A percentile compares a stretch with the other conserved stretches of the same genome.
phyloP scores from a whole-genome alignment of 148 eudicot species.

The Rhododendron molle region DNA sequence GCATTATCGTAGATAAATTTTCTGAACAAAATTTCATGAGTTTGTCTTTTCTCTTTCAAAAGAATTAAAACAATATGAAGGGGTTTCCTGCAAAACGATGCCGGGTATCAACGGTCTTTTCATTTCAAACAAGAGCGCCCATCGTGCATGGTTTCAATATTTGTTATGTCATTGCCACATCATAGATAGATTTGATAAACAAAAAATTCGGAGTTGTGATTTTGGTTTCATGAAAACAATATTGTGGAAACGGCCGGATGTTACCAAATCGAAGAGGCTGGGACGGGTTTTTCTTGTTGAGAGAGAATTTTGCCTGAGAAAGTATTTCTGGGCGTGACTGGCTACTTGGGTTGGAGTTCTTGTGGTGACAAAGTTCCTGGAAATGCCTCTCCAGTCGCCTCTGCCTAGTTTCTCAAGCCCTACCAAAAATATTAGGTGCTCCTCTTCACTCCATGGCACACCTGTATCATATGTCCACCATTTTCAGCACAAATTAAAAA shows the following conservation, averaged over 20 bases:
- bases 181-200: not conserved
- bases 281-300: not conserved
- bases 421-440: not conserved
- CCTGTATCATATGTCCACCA: not conserved
- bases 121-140: not conserved
- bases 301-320: not conserved
- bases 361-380: constrained; percentile 4
- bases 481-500: not conserved
- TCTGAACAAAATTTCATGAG: no score
- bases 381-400: constrained; percentile 9
- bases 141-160: not conserved
- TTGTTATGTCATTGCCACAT: not conserved
- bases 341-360: constrained; percentile 9
- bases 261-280: constrained; percentile 5
- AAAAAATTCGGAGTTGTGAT: not conserved
- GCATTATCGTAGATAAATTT: no score
- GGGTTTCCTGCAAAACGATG: not conserved
- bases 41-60: no score
- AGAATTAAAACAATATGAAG: no score
- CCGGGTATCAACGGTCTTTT: not conserved
- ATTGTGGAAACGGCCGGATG: no score
- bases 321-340: constrained; percentile 9
- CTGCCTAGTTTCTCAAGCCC: not conserved
- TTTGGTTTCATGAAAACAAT: not conserved
- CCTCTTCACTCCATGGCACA: constrained; percentile 5